Base-by-base conservation (phyloP, 192 early-diverging fungal genomes). In the Mortierella hygrophila region DNA sequence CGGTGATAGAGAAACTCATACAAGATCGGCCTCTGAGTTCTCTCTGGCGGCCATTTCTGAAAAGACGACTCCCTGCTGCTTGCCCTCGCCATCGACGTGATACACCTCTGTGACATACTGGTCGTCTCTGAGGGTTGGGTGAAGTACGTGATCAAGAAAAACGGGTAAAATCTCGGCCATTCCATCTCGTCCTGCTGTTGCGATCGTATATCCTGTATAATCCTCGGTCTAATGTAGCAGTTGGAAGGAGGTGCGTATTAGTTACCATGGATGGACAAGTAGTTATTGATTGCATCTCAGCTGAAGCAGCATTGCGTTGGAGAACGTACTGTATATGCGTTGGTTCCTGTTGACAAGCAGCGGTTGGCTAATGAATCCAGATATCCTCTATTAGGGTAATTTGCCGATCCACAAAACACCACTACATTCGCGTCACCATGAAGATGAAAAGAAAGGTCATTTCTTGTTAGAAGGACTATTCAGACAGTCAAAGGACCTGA, bases 91-190 rank as follows among this genome's bases (percentile, higher is more conserved):
- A 71, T 97, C 95, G 47, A 94, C 88, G 86, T 97, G 96, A 78
- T 95, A 95, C 15, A 97, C 96, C 40, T 96, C 94, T 40, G 94
- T 96, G 71, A 93, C 89, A 79, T 96, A 97, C 76, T 96, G 93
- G 35, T 90, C 90, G 44, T 94, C 93, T 40, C 90, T 75, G 69
- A 97, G 88, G n/a, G 93, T 90, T 13, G 96, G 96, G 75, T 92
- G 86, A 54, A 97, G 80, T 21, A 97, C 90, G 79, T 97, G 97
- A 81, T 97, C 97, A 77, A 97, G 80, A 74, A 95, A 95, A 1
- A 93, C 93, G 18, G 96, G 95, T 44, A 97, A 80, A 23, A 96
- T 88, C 60, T 96, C 93, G 4, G 93, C 77, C 81, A 96, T 89
- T 0, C 94, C 96, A 74, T 94, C 92, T 20, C 90, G 83, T 65